Evolutionary conservation across 2,329 filamentous ascomycete species (phyloP), one percentile per base, ranked within the genome.

Genomic region (Pyrenophora tritici-repentis): DNA sequence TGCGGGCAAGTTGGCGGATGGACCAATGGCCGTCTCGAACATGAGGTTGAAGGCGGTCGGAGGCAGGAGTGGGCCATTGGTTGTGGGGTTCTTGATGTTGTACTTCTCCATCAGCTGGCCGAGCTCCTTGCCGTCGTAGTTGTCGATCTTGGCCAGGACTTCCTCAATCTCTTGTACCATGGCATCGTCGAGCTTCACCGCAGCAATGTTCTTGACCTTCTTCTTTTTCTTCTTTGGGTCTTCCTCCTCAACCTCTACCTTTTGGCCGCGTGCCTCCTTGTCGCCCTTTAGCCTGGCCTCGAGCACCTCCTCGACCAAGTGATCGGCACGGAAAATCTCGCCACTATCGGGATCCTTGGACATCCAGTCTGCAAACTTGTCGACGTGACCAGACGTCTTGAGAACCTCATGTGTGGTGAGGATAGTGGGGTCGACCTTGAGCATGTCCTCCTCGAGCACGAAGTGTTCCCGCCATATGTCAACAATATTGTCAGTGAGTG

Each of bases 361-460:
- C 92, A 97, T 97, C 90, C 90, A 97, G 75, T 97, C 93, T 76
- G 91, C 89, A 71, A 97, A 97, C 77, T 96, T 96, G 76, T 97
- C 93, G 61, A 97, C 94, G 78, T 99, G 94, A 59, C 94, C 94
- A 74, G 75, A 78, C 3, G 93, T 96, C 83, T 97, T 96, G 70
- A 99, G 84, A 32, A 99, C 90, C 40, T 94, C 89, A 68, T 94
- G 86, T 29, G 94, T 94, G 34, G 94, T 99, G 70, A 99, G 77
- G 77, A 93, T 94, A 33, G 90, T 94, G 79, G 91, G 96, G 78
- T 96, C 92, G 60, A 96, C 86, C 79, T 96, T 91, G 62, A 96
- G 85, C 91, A 96, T 96, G 72, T 96, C 89, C 79, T 96, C 91
- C 79, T 92, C 88, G 51, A 95, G 81, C 56, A 96, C 86, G 72